These are phyloP conservation scores for Waitea zeae DNA, from an alignment of 1,284 basidiomycete species.

Conservation along the genomic window DNA sequence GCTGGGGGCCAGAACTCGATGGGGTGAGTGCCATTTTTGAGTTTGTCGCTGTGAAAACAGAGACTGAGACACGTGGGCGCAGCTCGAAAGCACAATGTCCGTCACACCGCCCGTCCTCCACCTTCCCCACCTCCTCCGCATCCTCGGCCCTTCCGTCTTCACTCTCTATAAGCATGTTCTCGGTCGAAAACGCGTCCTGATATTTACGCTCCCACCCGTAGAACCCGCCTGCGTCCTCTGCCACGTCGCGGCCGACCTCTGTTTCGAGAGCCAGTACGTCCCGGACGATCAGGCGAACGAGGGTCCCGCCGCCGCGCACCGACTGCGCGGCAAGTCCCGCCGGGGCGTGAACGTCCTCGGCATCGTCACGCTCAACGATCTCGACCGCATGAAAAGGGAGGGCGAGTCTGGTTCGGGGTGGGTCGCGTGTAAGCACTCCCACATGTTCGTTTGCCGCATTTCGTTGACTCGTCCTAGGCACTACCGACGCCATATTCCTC, in stretches of 20 bases:
- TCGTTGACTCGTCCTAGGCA: conserved; percentile 20
- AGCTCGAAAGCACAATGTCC: no score
- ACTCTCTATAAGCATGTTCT: conserved; percentile 66
- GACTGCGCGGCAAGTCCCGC: conserved; percentile 25
- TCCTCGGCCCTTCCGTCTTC: conserved; percentile 57
- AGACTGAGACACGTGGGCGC: no score
- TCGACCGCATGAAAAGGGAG: conserved; percentile 39
- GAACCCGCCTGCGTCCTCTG: conserved; percentile 63
- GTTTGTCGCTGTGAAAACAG: no score
- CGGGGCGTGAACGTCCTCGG: conserved; percentile 52
- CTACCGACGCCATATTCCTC: conserved; percentile 65
- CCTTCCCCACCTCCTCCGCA: conserved; percentile 49
- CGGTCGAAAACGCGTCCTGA: conserved; percentile 48
- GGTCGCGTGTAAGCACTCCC: conserved; percentile 44
- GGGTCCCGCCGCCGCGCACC: conserved; percentile 8
- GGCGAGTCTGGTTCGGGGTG: conserved; percentile 44
- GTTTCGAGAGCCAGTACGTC: conserved; percentile 32
- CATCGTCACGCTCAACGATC: conserved; percentile 57
- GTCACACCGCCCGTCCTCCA: conserved; percentile 51
- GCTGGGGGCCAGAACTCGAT: conserved; percentile 48
- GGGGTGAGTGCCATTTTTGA: conserved; percentile 27
- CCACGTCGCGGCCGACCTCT: conserved; percentile 54
- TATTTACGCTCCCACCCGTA: conserved; percentile 62
- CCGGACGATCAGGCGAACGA: conserved; percentile 7
- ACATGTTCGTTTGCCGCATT: conserved; percentile 1